A percentile compares a stretch with the other conserved stretches of the same genome.
These are phyloP conservation scores for Fraxinus ornus DNA, from an alignment of 305 asterid genomes.

Conservation along the genomic window DNA sequence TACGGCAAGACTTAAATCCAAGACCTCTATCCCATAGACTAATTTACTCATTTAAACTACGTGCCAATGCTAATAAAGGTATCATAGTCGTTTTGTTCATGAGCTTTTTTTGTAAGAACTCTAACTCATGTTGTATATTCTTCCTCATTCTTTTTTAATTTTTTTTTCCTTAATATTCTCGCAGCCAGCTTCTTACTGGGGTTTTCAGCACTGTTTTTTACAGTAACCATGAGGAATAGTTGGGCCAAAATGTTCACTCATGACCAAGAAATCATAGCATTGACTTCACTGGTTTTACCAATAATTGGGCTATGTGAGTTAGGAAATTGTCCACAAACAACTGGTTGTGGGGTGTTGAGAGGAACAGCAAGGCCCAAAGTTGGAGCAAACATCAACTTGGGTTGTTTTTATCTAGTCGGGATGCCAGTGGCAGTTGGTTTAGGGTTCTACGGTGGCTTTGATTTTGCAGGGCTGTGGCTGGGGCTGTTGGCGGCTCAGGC, in stretches of 20 bases:
- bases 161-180: neutral
- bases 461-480: conserved; percentile 61
- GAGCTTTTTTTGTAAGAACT: neutral
- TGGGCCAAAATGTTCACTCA: conserved; percentile 65
- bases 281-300: conserved; percentile 52
- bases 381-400: conserved; percentile 64
- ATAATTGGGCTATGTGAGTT: conserved; percentile 66
- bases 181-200: conserved; percentile 48
- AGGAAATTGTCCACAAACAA: conserved; percentile 73
- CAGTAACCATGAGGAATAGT: conserved; percentile 39
- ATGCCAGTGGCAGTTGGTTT: conserved; percentile 64
- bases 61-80: neutral
- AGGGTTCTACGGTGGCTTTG: conserved; percentile 44
- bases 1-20: neutral
- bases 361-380: conserved; percentile 79
- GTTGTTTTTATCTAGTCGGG: conserved; percentile 62
- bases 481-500: conserved; percentile 67
- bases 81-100: neutral
- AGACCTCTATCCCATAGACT: neutral
- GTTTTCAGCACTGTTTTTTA: conserved; percentile 39
- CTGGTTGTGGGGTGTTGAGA: conserved; percentile 69
- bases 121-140: neutral
- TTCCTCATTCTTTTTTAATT: neutral
- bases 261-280: conserved; percentile 45
- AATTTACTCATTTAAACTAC: neutral